A percentile compares a stretch with the other conserved stretches of the same genome.
These are phyloP conservation scores for Podila horticola DNA, from an alignment of 192 early-diverging fungal species.

Conservation along the genomic window DNA sequence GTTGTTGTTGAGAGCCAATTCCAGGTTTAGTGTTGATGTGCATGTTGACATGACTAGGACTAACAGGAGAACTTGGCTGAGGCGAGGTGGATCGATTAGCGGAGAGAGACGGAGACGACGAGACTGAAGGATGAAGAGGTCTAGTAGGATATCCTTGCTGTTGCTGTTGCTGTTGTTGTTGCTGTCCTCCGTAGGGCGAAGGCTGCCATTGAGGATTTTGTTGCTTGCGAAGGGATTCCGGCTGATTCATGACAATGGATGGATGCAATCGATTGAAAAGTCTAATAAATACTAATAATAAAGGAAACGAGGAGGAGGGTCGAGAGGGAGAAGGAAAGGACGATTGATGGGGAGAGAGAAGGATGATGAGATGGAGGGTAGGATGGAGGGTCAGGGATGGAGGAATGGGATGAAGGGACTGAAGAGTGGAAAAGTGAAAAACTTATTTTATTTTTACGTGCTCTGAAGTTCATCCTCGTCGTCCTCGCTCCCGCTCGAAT, in stretches of 20 bases:
- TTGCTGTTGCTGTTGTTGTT: constrained; percentile 16
- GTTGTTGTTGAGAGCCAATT: constrained; percentile 1
- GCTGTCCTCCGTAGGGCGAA: constrained; percentile 1
- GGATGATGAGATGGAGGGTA: not conserved
- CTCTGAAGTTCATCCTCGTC: constrained; percentile 2
- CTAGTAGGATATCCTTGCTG: constrained; percentile 27
- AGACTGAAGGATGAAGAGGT: constrained; percentile 27
- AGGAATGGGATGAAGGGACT: not conserved
- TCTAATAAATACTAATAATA: not conserved
- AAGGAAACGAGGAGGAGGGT: not conserved
- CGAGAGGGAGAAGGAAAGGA: not conserved
- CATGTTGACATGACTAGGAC: constrained; percentile 13
- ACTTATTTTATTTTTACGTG: not conserved
- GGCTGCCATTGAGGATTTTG: constrained; percentile 34
- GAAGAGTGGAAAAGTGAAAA: not conserved
- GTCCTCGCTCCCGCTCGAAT: not conserved
- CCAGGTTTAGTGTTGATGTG: constrained; percentile 35
- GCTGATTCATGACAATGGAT: not conserved
- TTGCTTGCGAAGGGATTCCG: constrained; percentile 11
- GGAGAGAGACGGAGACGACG: constrained; percentile 5
- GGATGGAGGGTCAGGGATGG: not conserved
- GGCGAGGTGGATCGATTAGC: constrained; percentile 39
- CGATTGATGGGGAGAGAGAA: not conserved
- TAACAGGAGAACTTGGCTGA: constrained; percentile 34
- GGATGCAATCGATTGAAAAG: not conserved